Base-by-base conservation (phyloP, 202 grass and related monocot species). In the Setaria italica region DNA sequence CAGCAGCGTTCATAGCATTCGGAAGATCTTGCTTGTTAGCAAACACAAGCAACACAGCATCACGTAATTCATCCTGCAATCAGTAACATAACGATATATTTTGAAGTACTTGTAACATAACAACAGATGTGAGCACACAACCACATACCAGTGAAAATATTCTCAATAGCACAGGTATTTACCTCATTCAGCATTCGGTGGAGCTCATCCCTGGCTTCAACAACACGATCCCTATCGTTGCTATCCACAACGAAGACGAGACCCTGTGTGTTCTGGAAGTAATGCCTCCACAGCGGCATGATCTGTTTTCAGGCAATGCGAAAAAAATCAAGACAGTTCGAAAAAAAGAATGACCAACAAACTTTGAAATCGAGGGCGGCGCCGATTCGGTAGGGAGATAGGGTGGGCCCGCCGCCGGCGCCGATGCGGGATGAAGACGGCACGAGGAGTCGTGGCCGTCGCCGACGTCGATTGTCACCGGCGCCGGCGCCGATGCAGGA, bases 231-330 rank as follows among this genome's bases (percentile, higher is more conserved):
- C 60, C 96, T 94, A 82, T 99, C 96, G 29, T 95, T 99, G 82
- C 96, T 99, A 82, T 99, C 96, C 81, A 99, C 90, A 55, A 99
- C 96, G 16, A 99, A 99, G 70, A 99, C 94, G 76, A 98, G 96
- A 84, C 96, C 96, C 78, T 98, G 96, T 1, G 96, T 98, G 84
- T 98, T 98, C 89, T 98, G 96, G 93, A 98, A 98, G 72, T 95
- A 98, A 66, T 95, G 93, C 91, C 96, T 98, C 96, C 96, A 98
- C 67, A 98, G 76, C 12, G 96, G 93, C 60, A 91, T 94, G 82
- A 98, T 98, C 93, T 98, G 93, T 98, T 91, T 74, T 83, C 48
- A 56, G 55, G 72, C 20, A 84, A 54, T n/a, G 64, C 8, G n/a
- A 3, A 25, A 7, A 72, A 79, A 65, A 54, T 58, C 58, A 55